Conservation (phyloP, 2,329 filamentous ascomycete genomes). For the Hymenoscyphus fructigenus region DNA sequence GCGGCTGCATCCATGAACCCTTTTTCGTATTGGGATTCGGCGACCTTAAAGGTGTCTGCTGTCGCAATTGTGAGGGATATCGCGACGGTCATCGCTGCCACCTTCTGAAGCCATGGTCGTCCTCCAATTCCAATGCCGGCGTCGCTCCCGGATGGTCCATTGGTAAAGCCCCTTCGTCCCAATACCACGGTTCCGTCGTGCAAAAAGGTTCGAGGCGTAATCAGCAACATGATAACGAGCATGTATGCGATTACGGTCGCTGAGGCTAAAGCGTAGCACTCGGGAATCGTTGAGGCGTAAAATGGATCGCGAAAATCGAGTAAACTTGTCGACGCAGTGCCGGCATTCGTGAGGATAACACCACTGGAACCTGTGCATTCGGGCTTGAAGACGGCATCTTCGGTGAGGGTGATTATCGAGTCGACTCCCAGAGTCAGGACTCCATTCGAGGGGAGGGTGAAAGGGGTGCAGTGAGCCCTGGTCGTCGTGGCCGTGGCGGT, state of each 20-base stretch:
- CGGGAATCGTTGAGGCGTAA: constrained; percentile 89
- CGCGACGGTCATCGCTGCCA: constrained; percentile 69
- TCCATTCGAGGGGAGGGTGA: constrained; percentile 59
- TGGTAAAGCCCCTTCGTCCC: constrained; percentile 80
- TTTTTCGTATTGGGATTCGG: constrained; percentile 74
- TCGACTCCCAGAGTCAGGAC: constrained; percentile 43
- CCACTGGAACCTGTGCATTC: constrained; percentile 44
- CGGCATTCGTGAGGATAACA: constrained; percentile 28
- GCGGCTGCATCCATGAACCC: constrained; percentile 77
- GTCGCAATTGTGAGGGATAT: constrained; percentile 93
- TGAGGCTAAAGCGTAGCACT: constrained; percentile 88
- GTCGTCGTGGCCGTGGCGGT: constrained; percentile 36
- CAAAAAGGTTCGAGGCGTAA: constrained; percentile 90
- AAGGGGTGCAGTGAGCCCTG: constrained; percentile 57
- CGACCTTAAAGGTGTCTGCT: constrained; percentile 83
- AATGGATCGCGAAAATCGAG: constrained; percentile 77
- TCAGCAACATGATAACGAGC: constrained; percentile 84
- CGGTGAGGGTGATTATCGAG: constrained; percentile 42
- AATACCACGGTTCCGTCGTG: constrained; percentile 81
- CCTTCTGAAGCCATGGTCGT: constrained; percentile 89
- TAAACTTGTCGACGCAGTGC: constrained; percentile 20
- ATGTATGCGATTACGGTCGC: constrained; percentile 87
- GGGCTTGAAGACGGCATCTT: constrained; percentile 50
- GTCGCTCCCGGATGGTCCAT: constrained; percentile 66
- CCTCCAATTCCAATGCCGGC: constrained; percentile 83